phyloP scores from a whole-genome alignment of 768 basidiomycete species.

The Amanita fuliginea region DNA sequence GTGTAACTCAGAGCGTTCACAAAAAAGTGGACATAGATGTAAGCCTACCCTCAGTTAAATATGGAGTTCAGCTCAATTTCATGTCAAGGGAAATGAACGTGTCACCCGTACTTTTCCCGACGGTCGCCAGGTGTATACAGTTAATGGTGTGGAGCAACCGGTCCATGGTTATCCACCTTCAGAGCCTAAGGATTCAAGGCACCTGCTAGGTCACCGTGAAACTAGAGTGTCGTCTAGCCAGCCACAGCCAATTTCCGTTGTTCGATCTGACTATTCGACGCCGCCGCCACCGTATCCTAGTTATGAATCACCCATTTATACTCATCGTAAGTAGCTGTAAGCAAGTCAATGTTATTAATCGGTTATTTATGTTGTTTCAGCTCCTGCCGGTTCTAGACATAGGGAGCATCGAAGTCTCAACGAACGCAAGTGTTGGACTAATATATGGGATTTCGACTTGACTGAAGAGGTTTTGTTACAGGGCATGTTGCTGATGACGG shows the following conservation, averaged over 20 bases:
- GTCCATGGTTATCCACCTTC: constrained; percentile 18
- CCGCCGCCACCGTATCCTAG: constrained; percentile 16
- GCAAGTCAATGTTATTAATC: neutral
- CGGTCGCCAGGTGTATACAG: constrained; percentile 50
- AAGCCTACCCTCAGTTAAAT: constrained; percentile 14
- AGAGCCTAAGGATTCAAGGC: constrained; percentile 7
- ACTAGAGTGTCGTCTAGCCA: constrained; percentile 10
- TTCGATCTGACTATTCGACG: constrained; percentile 13
- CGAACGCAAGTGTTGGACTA: constrained; percentile 6
- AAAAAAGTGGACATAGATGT: constrained; percentile 48
- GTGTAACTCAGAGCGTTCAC: constrained; percentile 52
- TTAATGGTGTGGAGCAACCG: constrained; percentile 56
- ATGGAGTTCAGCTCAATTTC: neutral
- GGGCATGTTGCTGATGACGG: neutral
- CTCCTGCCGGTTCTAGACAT: constrained; percentile 9
- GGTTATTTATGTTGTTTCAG: neutral
- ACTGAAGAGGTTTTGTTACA: constrained; percentile 5
- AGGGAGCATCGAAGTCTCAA: constrained; percentile 11
- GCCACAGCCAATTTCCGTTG: constrained; percentile 8
- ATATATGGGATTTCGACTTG: neutral
- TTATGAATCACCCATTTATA: constrained; percentile 10
- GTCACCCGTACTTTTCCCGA: constrained; percentile 54
- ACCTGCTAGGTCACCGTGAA: constrained; percentile 10
- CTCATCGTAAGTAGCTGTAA: constrained; percentile 12
- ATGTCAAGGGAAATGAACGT: constrained; percentile 61